These are phyloP conservation scores for Grigorovia jiainica DNA, from an alignment of 805 yeast genomes.

Conservation along the genomic window DNA sequence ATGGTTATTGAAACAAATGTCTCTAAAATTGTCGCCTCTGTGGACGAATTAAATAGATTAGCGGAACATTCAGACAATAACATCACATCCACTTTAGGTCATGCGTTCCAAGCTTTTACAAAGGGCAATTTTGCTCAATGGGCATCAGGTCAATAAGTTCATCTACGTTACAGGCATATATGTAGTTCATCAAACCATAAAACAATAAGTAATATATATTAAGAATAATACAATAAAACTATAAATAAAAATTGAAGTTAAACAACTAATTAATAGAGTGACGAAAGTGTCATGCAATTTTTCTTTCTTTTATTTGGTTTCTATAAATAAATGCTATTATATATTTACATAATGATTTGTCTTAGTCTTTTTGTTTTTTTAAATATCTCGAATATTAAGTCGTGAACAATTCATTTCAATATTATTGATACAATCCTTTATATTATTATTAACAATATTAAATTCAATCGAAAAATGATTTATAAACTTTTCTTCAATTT, in stretches of 20 bases:
- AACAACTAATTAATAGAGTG: too few species aligned
- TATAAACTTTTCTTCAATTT: conserved; percentile 11
- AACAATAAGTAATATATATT: too few species aligned
- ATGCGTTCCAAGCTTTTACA: conserved; percentile 27
- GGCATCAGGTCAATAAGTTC: conserved; percentile 30
- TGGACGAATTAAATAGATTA: conserved; percentile 43
- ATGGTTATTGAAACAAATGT: conserved; percentile 94
- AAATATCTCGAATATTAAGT: not conserved
- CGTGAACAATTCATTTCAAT: conserved; percentile 7
- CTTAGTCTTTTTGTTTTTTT: conserved; percentile 4
- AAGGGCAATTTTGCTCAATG: conserved; percentile 28
- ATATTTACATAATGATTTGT: not conserved
- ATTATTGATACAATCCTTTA: conserved; percentile 7
- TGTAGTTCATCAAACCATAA: too few species aligned
- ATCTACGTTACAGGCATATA: too few species aligned
- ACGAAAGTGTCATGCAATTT: too few species aligned
- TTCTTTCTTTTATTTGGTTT: too few species aligned
- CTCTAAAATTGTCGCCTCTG: conserved; percentile 65
- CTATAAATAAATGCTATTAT: not conserved
- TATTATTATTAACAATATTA: conserved; percentile 10
- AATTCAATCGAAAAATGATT: conserved; percentile 10
- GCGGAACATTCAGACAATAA: conserved; percentile 18
- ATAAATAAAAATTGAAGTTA: not conserved
- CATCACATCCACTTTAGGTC: conserved; percentile 19
- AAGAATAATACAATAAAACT: too few species aligned